Percentiles rank a stretch among this genome's conserved stretches.
Evolutionary conservation across 2,329 filamentous ascomycete species (phyloP).

Genomic region (Xylaria sp.): DNA sequence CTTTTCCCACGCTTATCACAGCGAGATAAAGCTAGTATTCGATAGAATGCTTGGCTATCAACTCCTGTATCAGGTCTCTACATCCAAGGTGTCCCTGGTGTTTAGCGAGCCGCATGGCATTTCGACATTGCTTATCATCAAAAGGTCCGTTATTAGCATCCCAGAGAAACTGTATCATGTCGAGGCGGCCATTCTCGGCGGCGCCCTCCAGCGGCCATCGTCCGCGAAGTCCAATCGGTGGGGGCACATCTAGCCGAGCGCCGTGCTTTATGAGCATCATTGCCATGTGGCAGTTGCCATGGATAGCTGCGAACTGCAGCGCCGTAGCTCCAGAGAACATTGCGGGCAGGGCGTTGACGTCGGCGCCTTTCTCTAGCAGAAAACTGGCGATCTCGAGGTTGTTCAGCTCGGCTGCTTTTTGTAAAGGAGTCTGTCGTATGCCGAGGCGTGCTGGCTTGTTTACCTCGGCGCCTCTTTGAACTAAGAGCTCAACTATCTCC

Average conservation of each 20-base stretch:
- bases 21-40: too few relatives aligned
- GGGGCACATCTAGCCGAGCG: background rate
- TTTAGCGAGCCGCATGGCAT: background rate
- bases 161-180: slow-evolving; percentile 18
- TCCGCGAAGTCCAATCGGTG: background rate
- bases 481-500: background rate
- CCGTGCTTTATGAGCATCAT: background rate
- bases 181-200: slow-evolving; percentile 7
- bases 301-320: slow-evolving; percentile 6
- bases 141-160: background rate
- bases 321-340: background rate
- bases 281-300: background rate
- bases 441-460: background rate
- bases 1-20: too few relatives aligned
- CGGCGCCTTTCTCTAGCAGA: background rate
- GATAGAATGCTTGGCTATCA: background rate
- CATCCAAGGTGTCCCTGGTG: background rate
- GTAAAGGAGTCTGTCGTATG: background rate
- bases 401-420: slow-evolving; percentile 1
- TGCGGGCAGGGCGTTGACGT: background rate
- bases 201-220: slow-evolving; percentile 12
- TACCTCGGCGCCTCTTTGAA: background rate
- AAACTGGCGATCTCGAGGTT: background rate
- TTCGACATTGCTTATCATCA: background rate
- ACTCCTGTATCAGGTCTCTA: slow-evolving; percentile 4